Evolutionary conservation across 192 early-diverging fungal species (phyloP).

Genomic region (Gamsiella multidivaricata): DNA sequence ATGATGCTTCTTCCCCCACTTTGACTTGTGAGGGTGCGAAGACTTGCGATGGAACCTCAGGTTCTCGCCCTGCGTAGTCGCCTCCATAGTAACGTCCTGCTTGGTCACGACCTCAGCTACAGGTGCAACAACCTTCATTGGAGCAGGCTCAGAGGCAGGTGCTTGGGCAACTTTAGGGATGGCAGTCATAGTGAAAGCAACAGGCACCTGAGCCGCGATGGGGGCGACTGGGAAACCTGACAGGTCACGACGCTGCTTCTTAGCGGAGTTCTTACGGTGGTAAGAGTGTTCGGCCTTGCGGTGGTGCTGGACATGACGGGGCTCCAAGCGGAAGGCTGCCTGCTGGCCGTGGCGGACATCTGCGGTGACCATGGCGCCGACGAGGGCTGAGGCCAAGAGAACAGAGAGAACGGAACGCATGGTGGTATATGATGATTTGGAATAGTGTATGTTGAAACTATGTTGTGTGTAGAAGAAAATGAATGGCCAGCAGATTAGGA

Average conservation of each 20-base stretch:
- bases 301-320: conserved; percentile 34
- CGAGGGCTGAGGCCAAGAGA: conserved; percentile 37
- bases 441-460: background rate
- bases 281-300: conserved; percentile 14
- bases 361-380: conserved; percentile 37
- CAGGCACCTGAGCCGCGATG: background rate
- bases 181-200: too few species aligned
- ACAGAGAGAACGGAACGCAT: conserved; percentile 50
- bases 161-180: too few species aligned
- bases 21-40: too few species aligned
- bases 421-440: background rate
- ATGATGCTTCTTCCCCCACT: too few species aligned
- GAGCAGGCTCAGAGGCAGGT: too few species aligned
- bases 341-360: conserved; percentile 26
- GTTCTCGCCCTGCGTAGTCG: too few species aligned
- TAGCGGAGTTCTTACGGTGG: conserved; percentile 6
- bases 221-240: background rate
- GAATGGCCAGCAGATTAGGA: conserved; percentile 1
- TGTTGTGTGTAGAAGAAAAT: background rate
- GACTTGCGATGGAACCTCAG: too few species aligned
- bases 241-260: conserved; percentile 22
- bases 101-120: too few species aligned
- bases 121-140: too few species aligned
- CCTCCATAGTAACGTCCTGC: too few species aligned
- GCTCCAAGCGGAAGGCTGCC: conserved; percentile 32